A percentile compares a stretch with the other conserved stretches of the same genome.
These are phyloP conservation scores for Schoenoplectus tabernaemontani DNA, from an alignment of 202 grass and related monocot species.

Conservation along the genomic window DNA sequence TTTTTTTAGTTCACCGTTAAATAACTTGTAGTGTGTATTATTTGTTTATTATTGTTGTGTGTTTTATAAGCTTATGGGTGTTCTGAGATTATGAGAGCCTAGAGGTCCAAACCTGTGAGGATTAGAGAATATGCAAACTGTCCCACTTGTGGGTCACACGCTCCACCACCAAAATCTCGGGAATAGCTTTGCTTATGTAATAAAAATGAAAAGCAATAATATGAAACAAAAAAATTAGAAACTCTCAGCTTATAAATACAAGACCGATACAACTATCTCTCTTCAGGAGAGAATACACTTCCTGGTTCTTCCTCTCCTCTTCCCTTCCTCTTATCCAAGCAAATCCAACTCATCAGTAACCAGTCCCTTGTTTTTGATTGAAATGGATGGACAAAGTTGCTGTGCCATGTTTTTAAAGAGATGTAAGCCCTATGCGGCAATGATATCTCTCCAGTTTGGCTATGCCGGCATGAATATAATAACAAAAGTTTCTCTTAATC, in stretches of 20 bases:
- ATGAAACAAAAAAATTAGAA: neutral
- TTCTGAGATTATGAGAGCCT: too few relatives aligned
- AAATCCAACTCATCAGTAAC: neutral
- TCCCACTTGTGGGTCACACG: neutral
- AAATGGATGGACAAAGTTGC: constrained; percentile 38
- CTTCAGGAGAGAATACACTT: constrained; percentile 6
- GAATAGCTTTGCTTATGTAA: constrained; percentile 3
- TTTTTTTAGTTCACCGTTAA: neutral
- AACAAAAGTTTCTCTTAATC: constrained; percentile 98
- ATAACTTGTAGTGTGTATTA: neutral
- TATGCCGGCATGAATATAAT: constrained; percentile 99
- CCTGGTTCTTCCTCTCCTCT: neutral
- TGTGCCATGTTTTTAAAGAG: constrained; percentile 45
- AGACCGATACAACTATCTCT: constrained; percentile 5
- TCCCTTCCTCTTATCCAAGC: neutral
- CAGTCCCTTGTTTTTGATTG: neutral
- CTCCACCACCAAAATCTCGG: constrained; percentile 4
- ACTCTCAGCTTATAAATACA: constrained; percentile 19
- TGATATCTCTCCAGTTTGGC: constrained; percentile 96
- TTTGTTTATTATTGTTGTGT: neutral
- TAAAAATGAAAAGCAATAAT: neutral
- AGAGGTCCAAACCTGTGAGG: neutral
- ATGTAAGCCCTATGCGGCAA: constrained; percentile 91
- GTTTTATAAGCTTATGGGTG: too few relatives aligned
- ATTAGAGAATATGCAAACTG: neutral